phyloP scores from a whole-genome alignment of 1,139 yeast genomes.

The Pneumocystis wakefieldiae region DNA sequence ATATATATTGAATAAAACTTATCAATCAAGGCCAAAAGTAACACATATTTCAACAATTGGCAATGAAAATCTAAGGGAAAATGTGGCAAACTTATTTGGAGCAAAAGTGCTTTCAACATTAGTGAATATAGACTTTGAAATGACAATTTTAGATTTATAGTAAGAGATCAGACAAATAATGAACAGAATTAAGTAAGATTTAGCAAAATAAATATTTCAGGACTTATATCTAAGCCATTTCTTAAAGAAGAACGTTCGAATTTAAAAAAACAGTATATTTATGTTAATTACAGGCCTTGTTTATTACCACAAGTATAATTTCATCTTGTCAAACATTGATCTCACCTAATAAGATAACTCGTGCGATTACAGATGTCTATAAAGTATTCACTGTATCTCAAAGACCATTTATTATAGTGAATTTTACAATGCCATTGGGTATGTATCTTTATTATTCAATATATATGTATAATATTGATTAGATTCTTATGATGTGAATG shows the following conservation, averaged over 20 bases:
- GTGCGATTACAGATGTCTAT: slow-evolving; percentile 58
- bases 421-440: slow-evolving; percentile 32
- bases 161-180: background rate
- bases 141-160: slow-evolving; percentile 1
- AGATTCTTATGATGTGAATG: slow-evolving; percentile 55
- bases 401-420: slow-evolving; percentile 53
- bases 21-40: slow-evolving; percentile 6
- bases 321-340: background rate
- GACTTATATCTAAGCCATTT: slow-evolving; percentile 58
- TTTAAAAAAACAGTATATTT: slow-evolving; percentile 60
- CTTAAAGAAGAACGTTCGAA: slow-evolving; percentile 62
- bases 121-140: slow-evolving; percentile 25
- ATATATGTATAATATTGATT: slow-evolving; percentile 25
- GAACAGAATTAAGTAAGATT: slow-evolving; percentile 12
- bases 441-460: background rate
- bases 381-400: slow-evolving; percentile 57
- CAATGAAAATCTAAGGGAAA: slow-evolving; percentile 25
- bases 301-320: slow-evolving; percentile 33
- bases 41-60: slow-evolving; percentile 16
- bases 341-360: slow-evolving; percentile 20
- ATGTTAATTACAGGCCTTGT: slow-evolving; percentile 64
- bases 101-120: slow-evolving; percentile 46
- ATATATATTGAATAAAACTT: background rate
- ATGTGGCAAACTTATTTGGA: slow-evolving; percentile 57
- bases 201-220: slow-evolving; percentile 31